Evolutionary conservation across 2,329 filamentous ascomycete species (phyloP), one percentile per base, ranked within the genome.

Genomic region (Westerdykella aurantiaca): DNA sequence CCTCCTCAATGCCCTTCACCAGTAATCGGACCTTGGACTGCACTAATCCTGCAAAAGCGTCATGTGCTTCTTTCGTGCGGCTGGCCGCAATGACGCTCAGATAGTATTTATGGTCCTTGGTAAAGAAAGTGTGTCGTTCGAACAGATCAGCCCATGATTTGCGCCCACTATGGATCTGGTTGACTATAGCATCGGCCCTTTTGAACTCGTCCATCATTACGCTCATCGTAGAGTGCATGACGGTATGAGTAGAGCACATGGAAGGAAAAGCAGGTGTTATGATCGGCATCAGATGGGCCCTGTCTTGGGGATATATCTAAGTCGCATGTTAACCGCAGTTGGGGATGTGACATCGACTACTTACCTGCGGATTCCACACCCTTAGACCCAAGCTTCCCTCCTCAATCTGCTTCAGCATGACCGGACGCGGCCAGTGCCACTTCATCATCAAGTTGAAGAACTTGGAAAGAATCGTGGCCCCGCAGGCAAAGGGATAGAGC

Each of bases 221-320:
- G 6, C 79, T 74, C 72, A 89, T 88, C 1, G 89, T 94, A 1
- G 91, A 97, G 52, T 80, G 75, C 3, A 86, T 90, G 48, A 98
- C 84, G 60, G 95, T 97, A 72, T 95, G 93, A 0, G 93, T 97
- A 1, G 93, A 85, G 66, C 93, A 97, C 90, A 96, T 97, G 39
- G 89, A 94, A 2, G 93, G 93, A 64, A 96, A 97, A 1, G 93
- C 90, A 1, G 93, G 93, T 1, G 93, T 98, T 60, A 98, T 97
- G 67, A 98, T 88, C 22, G 93, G 93, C 93, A 98, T 98, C 41
- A 96, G 74, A 67, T 97, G 91, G 53, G 82, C 86, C 35, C 80
- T 80, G 66, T 97, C 93, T 43, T 81, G 79, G 48, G 82, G 81
- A 66, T 95, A 94, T 23, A 89, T 73, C 77, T 87, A 56, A 38